A percentile compares a stretch with the other conserved stretches of the same genome.
Conservation (phyloP, 345 rosid genomes). For the Arabidopsis thaliana region TAIR10.1 NC_003074.8:512501-513000, state of each 20-base stretch:
- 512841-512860: conserved; percentile 49
- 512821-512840: conserved; percentile 64
- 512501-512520: background rate
- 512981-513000: conserved; percentile 25
- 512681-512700: conserved; percentile 56
- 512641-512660: conserved; percentile 61
- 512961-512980: background rate
- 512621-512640: conserved; percentile 69
- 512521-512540: background rate
- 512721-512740: background rate
- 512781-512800: conserved; percentile 60
- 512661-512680: conserved; percentile 69
- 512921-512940: conserved; percentile 25
- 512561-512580: background rate
- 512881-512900: background rate
- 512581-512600: background rate
- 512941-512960: conserved; percentile 21
- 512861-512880: background rate
- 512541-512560: background rate
- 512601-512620: conserved; percentile 4
- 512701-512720: background rate
- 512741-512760: background rate
- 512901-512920: conserved; percentile 26
- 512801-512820: conserved; percentile 80
- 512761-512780: conserved; percentile 49